A percentile compares a stretch with the other conserved stretches of the same genome.
Evolutionary conservation across 345 rosid species (phyloP).

Genomic region (Eucalyptus sp.): DNA sequence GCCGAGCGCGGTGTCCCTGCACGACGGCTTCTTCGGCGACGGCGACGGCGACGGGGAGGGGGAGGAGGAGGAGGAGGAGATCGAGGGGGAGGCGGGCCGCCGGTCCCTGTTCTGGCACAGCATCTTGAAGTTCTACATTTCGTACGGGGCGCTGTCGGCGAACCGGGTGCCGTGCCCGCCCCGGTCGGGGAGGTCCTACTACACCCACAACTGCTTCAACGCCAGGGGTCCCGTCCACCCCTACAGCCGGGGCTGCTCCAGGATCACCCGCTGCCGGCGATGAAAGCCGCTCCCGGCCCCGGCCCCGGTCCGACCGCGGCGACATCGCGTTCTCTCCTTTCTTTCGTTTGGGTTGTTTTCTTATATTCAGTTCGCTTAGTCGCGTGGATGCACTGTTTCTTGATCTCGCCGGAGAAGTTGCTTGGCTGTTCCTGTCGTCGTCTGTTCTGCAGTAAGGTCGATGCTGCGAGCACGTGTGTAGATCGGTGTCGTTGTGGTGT

Average conservation of each 20-base stretch:
- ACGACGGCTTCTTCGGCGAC: slow-evolving; percentile 1
- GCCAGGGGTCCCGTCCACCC: slow-evolving; percentile 64
- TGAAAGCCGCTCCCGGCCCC: background rate
- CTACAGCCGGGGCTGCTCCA: slow-evolving; percentile 64
- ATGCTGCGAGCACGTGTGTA: background rate
- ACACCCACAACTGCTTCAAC: slow-evolving; percentile 69
- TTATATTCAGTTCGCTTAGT: background rate
- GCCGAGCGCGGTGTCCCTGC: slow-evolving; percentile 17
- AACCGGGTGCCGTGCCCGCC: slow-evolving; percentile 87
- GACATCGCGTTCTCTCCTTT: background rate
- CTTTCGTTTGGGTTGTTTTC: background rate
- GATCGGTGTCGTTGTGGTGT: background rate
- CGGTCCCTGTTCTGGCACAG: slow-evolving; percentile 64
- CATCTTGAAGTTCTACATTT: slow-evolving; percentile 53
- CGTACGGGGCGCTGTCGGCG: slow-evolving; percentile 85
- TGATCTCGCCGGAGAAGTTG: background rate
- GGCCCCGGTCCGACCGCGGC: background rate
- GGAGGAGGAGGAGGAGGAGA: slow-evolving; percentile 2
- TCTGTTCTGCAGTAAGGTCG: background rate
- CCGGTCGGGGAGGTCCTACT: slow-evolving; percentile 88
- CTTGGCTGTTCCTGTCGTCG: background rate
- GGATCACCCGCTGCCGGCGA: slow-evolving; percentile 71
- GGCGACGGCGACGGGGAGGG: background rate
- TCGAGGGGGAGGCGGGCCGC: slow-evolving; percentile 20
- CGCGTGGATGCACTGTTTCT: background rate